Evolutionary conservation across 768 basidiomycete species (phyloP).

Genomic region (Piloderma croceum): DNA sequence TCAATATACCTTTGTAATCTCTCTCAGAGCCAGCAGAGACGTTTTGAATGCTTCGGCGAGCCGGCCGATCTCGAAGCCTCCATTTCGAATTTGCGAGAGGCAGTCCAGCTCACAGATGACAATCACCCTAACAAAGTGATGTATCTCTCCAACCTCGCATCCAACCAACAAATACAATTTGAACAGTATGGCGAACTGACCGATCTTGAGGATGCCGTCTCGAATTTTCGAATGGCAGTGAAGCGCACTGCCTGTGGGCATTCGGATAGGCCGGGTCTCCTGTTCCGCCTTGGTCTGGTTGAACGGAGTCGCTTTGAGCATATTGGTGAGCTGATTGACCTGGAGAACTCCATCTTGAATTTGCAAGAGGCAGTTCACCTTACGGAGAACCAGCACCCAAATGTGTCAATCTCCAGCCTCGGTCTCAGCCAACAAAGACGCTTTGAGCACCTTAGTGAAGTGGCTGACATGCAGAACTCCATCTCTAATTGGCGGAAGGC

Average conservation of each 20-base stretch:
- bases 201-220: slow-evolving; percentile 19
- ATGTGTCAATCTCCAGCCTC: slow-evolving; percentile 8
- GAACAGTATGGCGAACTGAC: slow-evolving; percentile 2
- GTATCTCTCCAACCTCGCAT: slow-evolving; percentile 12
- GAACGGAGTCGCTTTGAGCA: slow-evolving; percentile 6
- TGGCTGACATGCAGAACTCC: slow-evolving; percentile 20
- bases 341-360: too few relatives aligned
- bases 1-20: slow-evolving; percentile 18
- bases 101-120: slow-evolving; percentile 7
- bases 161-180: slow-evolving; percentile 6
- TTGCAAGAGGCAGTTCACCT: slow-evolving; percentile 17
- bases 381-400: slow-evolving; percentile 19
- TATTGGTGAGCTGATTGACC: not conserved
- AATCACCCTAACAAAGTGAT: slow-evolving; percentile 9
- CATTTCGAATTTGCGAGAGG: slow-evolving; percentile 12
- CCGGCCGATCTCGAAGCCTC: slow-evolving; percentile 18
- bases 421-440: slow-evolving; percentile 5
- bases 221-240: slow-evolving; percentile 14
- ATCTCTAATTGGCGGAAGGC: slow-evolving; percentile 11
- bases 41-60: slow-evolving; percentile 14
- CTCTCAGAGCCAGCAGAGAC: slow-evolving; percentile 14
- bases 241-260: slow-evolving; percentile 13
- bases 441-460: slow-evolving; percentile 16
- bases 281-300: slow-evolving; percentile 5
- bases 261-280: not conserved